A percentile compares a stretch with the other conserved stretches of the same genome.
These are phyloP conservation scores for Gastrodia elata DNA, from an alignment of 106 monocot species.

Conservation along the genomic window DNA sequence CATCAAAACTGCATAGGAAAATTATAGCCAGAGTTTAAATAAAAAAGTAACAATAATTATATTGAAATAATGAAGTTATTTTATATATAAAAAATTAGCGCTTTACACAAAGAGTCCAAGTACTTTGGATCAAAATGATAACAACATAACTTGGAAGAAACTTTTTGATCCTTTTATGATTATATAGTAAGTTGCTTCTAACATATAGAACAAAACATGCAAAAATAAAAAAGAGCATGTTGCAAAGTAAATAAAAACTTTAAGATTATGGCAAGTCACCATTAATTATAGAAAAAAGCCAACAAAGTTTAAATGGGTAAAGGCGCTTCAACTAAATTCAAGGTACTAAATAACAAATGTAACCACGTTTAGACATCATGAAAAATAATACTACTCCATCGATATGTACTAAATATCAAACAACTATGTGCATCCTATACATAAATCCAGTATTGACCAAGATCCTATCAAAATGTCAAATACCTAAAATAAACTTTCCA, in stretches of 20 bases:
- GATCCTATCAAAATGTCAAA: background rate
- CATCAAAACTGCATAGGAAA: background rate
- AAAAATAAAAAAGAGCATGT: background rate
- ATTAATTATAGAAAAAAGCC: background rate
- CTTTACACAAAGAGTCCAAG: background rate
- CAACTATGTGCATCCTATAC: background rate
- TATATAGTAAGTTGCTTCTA: background rate
- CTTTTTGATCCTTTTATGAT: too few species aligned
- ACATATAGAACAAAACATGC: background rate
- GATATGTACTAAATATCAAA: background rate
- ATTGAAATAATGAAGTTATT: background rate
- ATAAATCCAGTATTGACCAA: background rate
- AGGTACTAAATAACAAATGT: background rate
- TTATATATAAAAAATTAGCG: background rate
- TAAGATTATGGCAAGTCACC: background rate
- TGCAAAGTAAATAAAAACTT: background rate
- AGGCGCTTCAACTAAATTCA: too few species aligned
- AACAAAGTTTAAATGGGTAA: background rate
- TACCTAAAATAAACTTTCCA: background rate
- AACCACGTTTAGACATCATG: background rate
- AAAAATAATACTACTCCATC: background rate
- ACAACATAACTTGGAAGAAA: background rate
- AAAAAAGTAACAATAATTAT: background rate
- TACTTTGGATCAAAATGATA: background rate
- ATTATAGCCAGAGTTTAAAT: background rate